Percentiles rank a stretch among this genome's conserved stretches.
Conservation (phyloP, 169 alveolate species). For the Plasmodium knowlesi region DNA sequence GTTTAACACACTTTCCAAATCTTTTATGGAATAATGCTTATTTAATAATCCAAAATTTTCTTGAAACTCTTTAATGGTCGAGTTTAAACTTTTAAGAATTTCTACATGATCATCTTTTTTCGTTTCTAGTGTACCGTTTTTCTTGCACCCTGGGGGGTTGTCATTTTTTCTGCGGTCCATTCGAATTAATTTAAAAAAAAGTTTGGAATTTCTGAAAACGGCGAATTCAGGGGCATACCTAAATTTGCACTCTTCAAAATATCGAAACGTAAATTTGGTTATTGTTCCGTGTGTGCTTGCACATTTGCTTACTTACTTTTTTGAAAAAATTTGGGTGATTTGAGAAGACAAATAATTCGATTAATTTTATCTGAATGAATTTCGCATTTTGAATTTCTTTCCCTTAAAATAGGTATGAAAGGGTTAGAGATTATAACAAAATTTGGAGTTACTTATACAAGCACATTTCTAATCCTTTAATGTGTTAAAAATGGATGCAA, state of each 20-base stretch:
- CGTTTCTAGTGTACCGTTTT: not conserved
- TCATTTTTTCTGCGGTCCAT: conserved; percentile 35
- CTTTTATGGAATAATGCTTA: conserved; percentile 32
- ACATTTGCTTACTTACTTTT: not conserved
- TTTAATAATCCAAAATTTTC: conserved; percentile 40
- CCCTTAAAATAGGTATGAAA: not conserved
- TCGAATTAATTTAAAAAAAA: not conserved
- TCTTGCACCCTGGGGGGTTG: not conserved
- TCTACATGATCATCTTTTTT: conserved; percentile 28
- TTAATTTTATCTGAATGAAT: not conserved
- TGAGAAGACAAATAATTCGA: not conserved
- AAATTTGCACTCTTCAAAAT: not conserved
- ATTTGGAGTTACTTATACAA: not conserved
- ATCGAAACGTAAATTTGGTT: not conserved
- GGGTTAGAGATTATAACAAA: not conserved
- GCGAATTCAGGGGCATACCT: not conserved
- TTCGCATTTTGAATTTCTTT: not conserved
- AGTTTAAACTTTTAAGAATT: conserved; percentile 24
- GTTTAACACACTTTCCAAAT: conserved; percentile 52
- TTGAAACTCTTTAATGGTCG: conserved; percentile 61
- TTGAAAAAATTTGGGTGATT: not conserved
- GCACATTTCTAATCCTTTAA: not conserved
- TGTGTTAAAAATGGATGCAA: not conserved
- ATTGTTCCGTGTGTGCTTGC: not conserved
- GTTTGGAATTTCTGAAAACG: not conserved